A percentile compares a stretch with the other conserved stretches of the same genome.
Conservation (phyloP, 1,284 basidiomycete species). For the Abortiporus biennis region DNA sequence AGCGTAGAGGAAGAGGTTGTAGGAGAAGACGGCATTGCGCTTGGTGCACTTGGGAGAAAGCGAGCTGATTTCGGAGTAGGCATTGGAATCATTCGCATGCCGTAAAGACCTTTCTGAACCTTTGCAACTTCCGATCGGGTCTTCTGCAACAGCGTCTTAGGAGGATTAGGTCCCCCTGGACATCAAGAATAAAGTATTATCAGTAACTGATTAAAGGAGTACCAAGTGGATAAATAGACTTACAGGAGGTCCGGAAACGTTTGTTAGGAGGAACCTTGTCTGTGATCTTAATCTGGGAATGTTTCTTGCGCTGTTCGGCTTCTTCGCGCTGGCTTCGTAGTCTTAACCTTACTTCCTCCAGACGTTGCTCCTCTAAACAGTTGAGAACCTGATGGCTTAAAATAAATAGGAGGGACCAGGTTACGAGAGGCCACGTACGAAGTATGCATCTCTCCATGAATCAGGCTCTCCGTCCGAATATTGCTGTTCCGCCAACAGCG, state of each 20-base stretch:
- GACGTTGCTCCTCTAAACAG: slow-evolving; percentile 48
- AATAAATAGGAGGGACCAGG: slow-evolving; percentile 1
- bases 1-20: slow-evolving; percentile 17
- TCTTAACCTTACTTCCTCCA: slow-evolving; percentile 53
- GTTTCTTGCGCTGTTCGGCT: slow-evolving; percentile 65
- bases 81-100: slow-evolving; percentile 44
- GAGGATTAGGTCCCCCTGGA: slow-evolving; percentile 45
- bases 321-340: slow-evolving; percentile 60
- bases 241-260: slow-evolving; percentile 52
- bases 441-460: slow-evolving; percentile 65
- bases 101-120: slow-evolving; percentile 55
- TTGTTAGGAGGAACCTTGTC: slow-evolving; percentile 59
- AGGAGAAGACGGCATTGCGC: slow-evolving; percentile 27
- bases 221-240: slow-evolving; percentile 18
- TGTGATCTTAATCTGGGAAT: slow-evolving; percentile 65
- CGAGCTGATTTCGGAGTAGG: slow-evolving; percentile 37
- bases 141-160: slow-evolving; percentile 72
- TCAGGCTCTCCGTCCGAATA: slow-evolving; percentile 37
- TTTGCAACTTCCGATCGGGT: slow-evolving; percentile 63
- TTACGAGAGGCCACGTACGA: slow-evolving; percentile 36
- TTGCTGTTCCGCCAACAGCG: slow-evolving; percentile 42
- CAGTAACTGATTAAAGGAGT: slow-evolving; percentile 6
- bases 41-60: slow-evolving; percentile 29
- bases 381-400: slow-evolving; percentile 38
- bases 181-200: slow-evolving; percentile 5